phyloP scores from a whole-genome alignment of 1,284 basidiomycete species.

The Phenoliferia sp. region DNA sequence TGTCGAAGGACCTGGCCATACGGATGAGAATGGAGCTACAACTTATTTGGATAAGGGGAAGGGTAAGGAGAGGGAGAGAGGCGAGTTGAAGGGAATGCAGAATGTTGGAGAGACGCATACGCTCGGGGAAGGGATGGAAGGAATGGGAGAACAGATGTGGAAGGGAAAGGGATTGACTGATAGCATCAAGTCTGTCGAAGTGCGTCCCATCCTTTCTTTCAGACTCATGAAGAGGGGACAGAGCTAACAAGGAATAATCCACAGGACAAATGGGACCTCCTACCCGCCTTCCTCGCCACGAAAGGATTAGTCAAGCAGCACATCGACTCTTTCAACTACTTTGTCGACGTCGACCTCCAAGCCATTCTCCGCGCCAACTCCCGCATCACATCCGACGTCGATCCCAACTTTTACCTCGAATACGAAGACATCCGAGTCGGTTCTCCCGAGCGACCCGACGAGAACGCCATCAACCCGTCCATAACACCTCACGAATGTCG shows the following conservation, averaged over 20 bases:
- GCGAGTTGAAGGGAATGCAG: constrained; percentile 20
- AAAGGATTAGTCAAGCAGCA: constrained; percentile 99
- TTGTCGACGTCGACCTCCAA: constrained; percentile 94
- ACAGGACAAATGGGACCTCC: constrained; percentile 93
- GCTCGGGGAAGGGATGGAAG: constrained; percentile 21
- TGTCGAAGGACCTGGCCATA: neutral
- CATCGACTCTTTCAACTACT: constrained; percentile 99
- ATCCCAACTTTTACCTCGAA: constrained; percentile 94
- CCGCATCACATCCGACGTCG: constrained; percentile 91
- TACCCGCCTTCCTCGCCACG: constrained; percentile 91
- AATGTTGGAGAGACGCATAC: constrained; percentile 19
- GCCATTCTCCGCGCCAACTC: constrained; percentile 92
- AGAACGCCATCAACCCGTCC: constrained; percentile 69
- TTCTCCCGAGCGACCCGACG: constrained; percentile 82
- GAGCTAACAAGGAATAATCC: neutral
- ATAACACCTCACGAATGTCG: constrained; percentile 98
- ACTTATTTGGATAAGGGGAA: constrained; percentile 22
- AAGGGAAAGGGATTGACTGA: constrained; percentile 46
- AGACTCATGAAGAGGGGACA: neutral
- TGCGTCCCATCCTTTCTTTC: constrained; percentile 32
- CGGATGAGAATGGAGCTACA: neutral
- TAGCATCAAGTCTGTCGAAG: constrained; percentile 51
- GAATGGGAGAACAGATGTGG: constrained; percentile 40
- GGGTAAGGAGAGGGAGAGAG: constrained; percentile 13
- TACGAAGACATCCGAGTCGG: constrained; percentile 94